phyloP scores from a whole-genome alignment of 305 asterid genomes.

The Euphrasia arctica region DNA sequence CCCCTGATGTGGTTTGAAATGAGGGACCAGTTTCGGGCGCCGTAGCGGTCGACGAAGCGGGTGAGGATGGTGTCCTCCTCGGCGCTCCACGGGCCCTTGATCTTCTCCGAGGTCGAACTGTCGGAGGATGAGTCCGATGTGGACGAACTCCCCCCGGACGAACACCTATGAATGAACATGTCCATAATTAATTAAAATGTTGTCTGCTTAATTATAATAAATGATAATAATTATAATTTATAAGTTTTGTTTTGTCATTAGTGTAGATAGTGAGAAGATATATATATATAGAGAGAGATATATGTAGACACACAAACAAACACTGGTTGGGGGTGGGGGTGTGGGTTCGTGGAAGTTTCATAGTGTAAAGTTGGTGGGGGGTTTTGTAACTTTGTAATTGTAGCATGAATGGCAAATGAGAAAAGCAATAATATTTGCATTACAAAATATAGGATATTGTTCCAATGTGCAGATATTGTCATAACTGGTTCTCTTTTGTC shows the following conservation, averaged over 20 bases:
- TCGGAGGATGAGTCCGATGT: background rate
- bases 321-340: background rate
- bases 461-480: constrained; percentile 24
- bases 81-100: constrained; percentile 1
- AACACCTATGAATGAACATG: background rate
- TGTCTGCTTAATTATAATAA: no score
- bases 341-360: constrained; percentile 52
- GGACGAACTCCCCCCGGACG: background rate
- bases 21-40: background rate
- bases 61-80: background rate
- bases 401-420: background rate
- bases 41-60: background rate
- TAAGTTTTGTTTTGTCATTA: background rate
- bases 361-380: constrained; percentile 47
- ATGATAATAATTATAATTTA: background rate
- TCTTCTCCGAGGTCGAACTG: background rate
- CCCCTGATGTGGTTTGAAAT: background rate
- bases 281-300: background rate
- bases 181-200: background rate
- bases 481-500: constrained; percentile 29
- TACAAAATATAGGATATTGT: constrained; percentile 23
- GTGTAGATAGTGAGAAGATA: background rate
- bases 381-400: background rate
- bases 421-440: constrained; percentile 4
- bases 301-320: no score